Conservation (phyloP, 1,284 basidiomycete species). For the Mrakiaceae sp. region DNA sequence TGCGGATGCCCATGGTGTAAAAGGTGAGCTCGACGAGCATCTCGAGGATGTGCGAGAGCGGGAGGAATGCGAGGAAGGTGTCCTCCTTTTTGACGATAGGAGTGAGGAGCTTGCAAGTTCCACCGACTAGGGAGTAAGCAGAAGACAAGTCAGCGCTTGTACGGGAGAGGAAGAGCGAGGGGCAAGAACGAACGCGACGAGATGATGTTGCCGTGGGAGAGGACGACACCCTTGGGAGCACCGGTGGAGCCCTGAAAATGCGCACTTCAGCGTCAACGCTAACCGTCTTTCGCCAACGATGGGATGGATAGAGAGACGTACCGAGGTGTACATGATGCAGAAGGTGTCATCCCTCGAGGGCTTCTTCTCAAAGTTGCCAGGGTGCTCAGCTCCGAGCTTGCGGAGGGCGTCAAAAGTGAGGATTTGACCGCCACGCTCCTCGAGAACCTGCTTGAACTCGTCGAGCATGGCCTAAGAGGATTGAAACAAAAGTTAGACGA, state of each 20-base stretch:
- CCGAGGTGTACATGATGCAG: conserved; percentile 59
- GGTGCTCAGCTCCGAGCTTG: conserved; percentile 45
- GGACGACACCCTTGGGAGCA: conserved; percentile 78
- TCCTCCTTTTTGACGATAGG: conserved; percentile 57
- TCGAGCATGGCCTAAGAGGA: conserved; percentile 38
- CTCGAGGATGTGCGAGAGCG: conserved; percentile 70
- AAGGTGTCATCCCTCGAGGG: conserved; percentile 56
- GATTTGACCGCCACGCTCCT: conserved; percentile 41
- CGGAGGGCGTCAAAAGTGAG: conserved; percentile 55
- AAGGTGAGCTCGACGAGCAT: conserved; percentile 17
- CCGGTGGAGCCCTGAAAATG: conserved; percentile 79
- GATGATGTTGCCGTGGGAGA: conserved; percentile 75
- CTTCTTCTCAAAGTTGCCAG: conserved; percentile 44
- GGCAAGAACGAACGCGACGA: conserved; percentile 42
- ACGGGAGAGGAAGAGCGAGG: conserved; percentile 1
- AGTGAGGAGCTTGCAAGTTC: conserved; percentile 55
- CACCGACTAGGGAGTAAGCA: conserved; percentile 42
- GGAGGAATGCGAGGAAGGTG: conserved; percentile 61
- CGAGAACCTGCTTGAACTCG: conserved; percentile 44
- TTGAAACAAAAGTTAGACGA: neutral
- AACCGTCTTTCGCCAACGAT: neutral
- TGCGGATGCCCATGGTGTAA: conserved; percentile 21
- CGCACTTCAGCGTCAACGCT: conserved; percentile 37
- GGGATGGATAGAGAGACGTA: neutral
- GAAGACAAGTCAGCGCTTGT: neutral